phyloP scores from a whole-genome alignment of 805 yeast genomes.

The Candida ipomoeae region DNA sequence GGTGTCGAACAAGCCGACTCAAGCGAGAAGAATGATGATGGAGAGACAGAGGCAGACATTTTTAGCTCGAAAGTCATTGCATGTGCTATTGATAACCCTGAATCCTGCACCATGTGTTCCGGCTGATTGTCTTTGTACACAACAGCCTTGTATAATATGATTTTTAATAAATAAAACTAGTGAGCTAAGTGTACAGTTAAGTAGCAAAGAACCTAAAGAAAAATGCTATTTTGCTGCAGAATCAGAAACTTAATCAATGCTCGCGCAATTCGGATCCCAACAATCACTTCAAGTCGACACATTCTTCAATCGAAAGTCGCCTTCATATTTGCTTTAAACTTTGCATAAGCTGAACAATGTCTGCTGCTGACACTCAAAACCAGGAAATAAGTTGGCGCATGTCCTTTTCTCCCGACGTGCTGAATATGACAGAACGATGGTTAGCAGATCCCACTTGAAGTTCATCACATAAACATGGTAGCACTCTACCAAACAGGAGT shows the following conservation, averaged over 20 bases:
- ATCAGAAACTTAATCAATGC: background rate
- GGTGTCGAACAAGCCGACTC: constrained; percentile 2
- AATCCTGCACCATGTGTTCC: constrained; percentile 98
- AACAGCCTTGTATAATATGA: background rate
- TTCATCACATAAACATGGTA: no score
- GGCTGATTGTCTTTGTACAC: constrained; percentile 48
- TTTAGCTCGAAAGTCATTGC: constrained; percentile 92
- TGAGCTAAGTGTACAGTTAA: background rate
- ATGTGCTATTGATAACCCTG: constrained; percentile 95
- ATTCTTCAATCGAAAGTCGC: no score
- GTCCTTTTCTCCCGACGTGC: no score
- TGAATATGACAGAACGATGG: no score
- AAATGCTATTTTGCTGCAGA: background rate
- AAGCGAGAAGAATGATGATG: constrained; percentile 15
- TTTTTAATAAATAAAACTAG: background rate
- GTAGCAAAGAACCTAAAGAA: background rate
- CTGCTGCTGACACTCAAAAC: no score
- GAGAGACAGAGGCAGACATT: constrained; percentile 62
- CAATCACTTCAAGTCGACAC: no score
- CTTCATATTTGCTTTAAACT: background rate
- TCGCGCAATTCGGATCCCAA: no score
- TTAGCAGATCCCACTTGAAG: no score
- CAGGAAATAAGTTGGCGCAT: no score
- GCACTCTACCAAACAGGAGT: no score
- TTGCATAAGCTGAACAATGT: background rate